Evolutionary conservation across 352 stramenopile genomes (phyloP).

Genomic region (Globisporangium cylindrosporum): DNA sequence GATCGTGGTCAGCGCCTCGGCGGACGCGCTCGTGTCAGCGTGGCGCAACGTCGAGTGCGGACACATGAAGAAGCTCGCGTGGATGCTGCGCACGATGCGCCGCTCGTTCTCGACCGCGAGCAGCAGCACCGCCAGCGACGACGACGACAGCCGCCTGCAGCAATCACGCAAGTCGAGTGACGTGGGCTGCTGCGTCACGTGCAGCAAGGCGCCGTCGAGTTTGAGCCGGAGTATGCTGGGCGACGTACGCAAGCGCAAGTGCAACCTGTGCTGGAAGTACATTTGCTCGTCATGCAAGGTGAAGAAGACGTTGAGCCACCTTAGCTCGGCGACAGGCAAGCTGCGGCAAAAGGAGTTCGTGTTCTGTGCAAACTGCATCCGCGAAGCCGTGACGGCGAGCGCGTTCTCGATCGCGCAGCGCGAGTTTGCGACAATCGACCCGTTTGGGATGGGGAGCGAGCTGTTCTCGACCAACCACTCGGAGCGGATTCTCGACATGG

Average conservation of each 20-base stretch:
- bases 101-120: slow-evolving; percentile 80
- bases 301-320: slow-evolving; percentile 13
- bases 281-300: slow-evolving; percentile 13
- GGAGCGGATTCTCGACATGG: background rate
- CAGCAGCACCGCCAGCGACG: slow-evolving; percentile 53
- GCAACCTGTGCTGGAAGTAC: slow-evolving; percentile 6
- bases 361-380: slow-evolving; percentile 7
- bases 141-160: slow-evolving; percentile 8
- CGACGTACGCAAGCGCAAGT: slow-evolving; percentile 6
- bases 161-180: slow-evolving; percentile 1
- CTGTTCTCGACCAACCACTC: slow-evolving; percentile 4
- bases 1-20: slow-evolving; percentile 39
- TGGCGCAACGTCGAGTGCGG: slow-evolving; percentile 11
- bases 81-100: slow-evolving; percentile 88
- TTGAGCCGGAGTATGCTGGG: background rate
- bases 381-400: background rate
- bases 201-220: slow-evolving; percentile 7
- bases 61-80: slow-evolving; percentile 42
- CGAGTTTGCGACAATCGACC: background rate
- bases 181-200: background rate
- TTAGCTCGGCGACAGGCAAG: background rate
- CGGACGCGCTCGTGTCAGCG: slow-evolving; percentile 6
- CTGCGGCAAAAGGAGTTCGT: slow-evolving; percentile 9
- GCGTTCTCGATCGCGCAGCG: slow-evolving; percentile 9
- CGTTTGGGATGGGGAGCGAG: background rate